Evolutionary conservation across 1,284 basidiomycete species (phyloP).

Genomic region (Ustilago shanxiensis): DNA sequence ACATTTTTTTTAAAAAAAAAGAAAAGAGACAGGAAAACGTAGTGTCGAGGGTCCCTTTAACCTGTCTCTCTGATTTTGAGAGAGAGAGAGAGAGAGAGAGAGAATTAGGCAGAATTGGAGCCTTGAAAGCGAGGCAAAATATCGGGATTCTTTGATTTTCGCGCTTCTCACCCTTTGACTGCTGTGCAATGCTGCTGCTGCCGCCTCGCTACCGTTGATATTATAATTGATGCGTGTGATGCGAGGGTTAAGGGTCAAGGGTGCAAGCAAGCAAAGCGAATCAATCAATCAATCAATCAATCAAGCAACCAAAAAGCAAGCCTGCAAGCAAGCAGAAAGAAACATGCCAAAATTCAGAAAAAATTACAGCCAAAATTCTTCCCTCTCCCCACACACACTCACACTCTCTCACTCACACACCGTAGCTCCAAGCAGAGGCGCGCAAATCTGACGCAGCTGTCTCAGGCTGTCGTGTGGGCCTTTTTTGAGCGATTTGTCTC

Average conservation of each 20-base stretch:
- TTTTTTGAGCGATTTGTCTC: slow-evolving; percentile 1
- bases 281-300: too few relatives aligned
- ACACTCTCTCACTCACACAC: neutral
- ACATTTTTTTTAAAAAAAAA: neutral
- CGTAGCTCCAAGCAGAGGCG: too few relatives aligned
- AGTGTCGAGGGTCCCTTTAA: neutral
- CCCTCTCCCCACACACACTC: neutral
- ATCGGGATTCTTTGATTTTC: neutral
- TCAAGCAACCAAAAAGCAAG: too few relatives aligned
- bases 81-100: neutral
- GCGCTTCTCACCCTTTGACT: neutral
- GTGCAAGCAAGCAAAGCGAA: slow-evolving; percentile 11
- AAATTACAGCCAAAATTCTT: slow-evolving; percentile 1
- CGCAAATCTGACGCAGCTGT: slow-evolving; percentile 12
- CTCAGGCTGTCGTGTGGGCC: neutral
- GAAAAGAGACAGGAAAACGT: too few relatives aligned
- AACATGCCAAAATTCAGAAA: too few relatives aligned
- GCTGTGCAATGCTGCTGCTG: too few relatives aligned
- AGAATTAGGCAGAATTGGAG: neutral
- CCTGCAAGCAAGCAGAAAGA: neutral
- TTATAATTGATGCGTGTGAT: neutral
- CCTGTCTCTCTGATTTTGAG: neutral
- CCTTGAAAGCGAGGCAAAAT: neutral
- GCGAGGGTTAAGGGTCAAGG: slow-evolving; percentile 16
- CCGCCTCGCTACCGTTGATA: slow-evolving; percentile 1